These are phyloP conservation scores for Tuber umbilicatum DNA, from an alignment of 495 filamentous ascomycete species.

Conservation along the genomic window DNA sequence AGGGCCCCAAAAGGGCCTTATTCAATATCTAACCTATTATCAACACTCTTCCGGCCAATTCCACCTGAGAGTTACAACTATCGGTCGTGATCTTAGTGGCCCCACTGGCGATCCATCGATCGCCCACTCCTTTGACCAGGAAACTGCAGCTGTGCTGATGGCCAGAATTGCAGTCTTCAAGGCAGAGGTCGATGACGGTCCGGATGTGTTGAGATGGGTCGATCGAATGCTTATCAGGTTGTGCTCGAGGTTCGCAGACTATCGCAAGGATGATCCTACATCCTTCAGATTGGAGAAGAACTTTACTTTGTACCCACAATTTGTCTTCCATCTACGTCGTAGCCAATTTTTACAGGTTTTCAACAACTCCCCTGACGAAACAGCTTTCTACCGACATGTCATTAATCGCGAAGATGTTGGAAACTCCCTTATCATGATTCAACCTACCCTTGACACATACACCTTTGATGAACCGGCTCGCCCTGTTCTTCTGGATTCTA, in stretches of 20 bases:
- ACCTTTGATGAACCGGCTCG: slow-evolving; percentile 88
- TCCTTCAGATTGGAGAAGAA: slow-evolving; percentile 99
- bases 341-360: slow-evolving; percentile 99
- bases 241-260: slow-evolving; percentile 95
- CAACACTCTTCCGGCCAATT: slow-evolving; percentile 95
- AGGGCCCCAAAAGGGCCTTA: slow-evolving; percentile 84
- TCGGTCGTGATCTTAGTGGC: slow-evolving; percentile 83
- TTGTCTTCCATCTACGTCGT: slow-evolving; percentile 98
- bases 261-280: slow-evolving; percentile 94
- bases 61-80: slow-evolving; percentile 90
- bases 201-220: slow-evolving; percentile 98
- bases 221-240: slow-evolving; percentile 97
- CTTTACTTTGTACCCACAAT: slow-evolving; percentile 97
- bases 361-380: slow-evolving; percentile 99
- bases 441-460: slow-evolving; percentile 95
- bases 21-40: slow-evolving; percentile 99
- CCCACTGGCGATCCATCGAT: slow-evolving; percentile 96
- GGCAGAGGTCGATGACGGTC: slow-evolving; percentile 96
- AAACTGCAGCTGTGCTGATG: slow-evolving; percentile 97
- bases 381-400: slow-evolving; percentile 95
- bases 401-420: slow-evolving; percentile 95
- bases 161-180: slow-evolving; percentile 98
- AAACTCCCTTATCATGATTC: slow-evolving; percentile 97
- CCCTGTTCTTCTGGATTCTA: slow-evolving; percentile 90
- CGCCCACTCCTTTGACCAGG: slow-evolving; percentile 96